Conservation (phyloP, 1,284 basidiomycete genomes). For the Hymenochaete sp. region DNA sequence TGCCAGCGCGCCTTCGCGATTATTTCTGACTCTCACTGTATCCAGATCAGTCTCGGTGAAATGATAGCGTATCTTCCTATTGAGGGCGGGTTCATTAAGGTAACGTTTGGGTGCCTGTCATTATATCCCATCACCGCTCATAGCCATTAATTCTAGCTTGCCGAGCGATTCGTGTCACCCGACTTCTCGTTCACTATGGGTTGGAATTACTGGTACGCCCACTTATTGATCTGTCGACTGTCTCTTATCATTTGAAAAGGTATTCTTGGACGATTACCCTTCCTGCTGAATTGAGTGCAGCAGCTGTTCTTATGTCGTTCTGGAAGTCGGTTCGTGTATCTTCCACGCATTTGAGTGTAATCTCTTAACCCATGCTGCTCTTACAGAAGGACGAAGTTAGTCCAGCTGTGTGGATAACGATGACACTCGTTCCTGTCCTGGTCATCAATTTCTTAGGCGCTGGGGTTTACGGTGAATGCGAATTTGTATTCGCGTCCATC, state of each 20-base stretch:
- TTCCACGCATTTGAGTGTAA: not conserved
- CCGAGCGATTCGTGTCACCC: slow-evolving; percentile 72
- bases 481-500: slow-evolving; percentile 70
- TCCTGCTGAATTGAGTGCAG: slow-evolving; percentile 72
- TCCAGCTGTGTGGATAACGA: slow-evolving; percentile 67
- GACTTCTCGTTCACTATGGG: slow-evolving; percentile 77
- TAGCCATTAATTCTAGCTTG: too few relatives aligned
- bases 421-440: slow-evolving; percentile 65
- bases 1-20: not conserved
- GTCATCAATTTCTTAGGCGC: slow-evolving; percentile 72
- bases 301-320: slow-evolving; percentile 67
- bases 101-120: too few relatives aligned
- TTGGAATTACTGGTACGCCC: slow-evolving; percentile 74
- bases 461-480: slow-evolving; percentile 62
- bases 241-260: too few relatives aligned
- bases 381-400: slow-evolving; percentile 33
- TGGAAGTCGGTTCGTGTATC: slow-evolving; percentile 35
- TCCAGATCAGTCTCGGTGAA: slow-evolving; percentile 42
- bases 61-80: slow-evolving; percentile 65
- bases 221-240: too few relatives aligned
- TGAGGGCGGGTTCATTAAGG: slow-evolving; percentile 68
- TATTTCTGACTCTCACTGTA: not conserved
- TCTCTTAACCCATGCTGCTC: slow-evolving; percentile 1
- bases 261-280: slow-evolving; percentile 66
- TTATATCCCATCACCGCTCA: too few relatives aligned